Base-by-base conservation (phyloP, 495 filamentous ascomycete species). In the Penicillium antarcticum region DNA sequence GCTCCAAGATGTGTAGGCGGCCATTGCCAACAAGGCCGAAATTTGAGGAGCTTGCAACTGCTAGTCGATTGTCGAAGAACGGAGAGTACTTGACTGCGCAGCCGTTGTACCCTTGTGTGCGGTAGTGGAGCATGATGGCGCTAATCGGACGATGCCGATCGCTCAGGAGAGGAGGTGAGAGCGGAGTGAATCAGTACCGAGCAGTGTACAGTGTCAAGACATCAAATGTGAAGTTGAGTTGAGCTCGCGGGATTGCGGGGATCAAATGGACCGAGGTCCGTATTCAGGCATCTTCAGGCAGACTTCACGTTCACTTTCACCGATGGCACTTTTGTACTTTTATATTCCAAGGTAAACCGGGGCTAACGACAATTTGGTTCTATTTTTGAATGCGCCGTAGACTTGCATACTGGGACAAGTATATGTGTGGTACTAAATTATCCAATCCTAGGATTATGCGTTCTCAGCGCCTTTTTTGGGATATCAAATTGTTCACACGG, bases 11-110 rank as follows among this genome's bases (percentile, higher is more conserved):
- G 57, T 85, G 96, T 1, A 97, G 65, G 21, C 92, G 80, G 23
- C 94, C 94, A 76, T 98, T 98, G 48, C 94, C 94, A 5, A 97
- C 95, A 18, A 98, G 88, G 17, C 95, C 94, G 66, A 91, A 98
- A 74, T 98, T 96, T 37, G 91, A 83, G 7, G 89, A 83, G 5
- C 88, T 81, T 21, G 88, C 86, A 53, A 95, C 88, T 41, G 94
- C 95, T 19, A 98, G 80, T 31, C 91, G 86, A 43, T 87, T 91
- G 73, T 97, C 92, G 77, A 92, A 94, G 78, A 96, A 98, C 32
- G 94, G 91, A 17, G 92, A 97, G 78, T 96, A 98, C 70, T 96
- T 95, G 61, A 95, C 89, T 57, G 87, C 86, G 69, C 91, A 95
- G 57, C 91, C 92, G 68, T 96, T 94, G 81, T 83, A 96, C 69